phyloP scores from a whole-genome alignment of 495 filamentous ascomycete species.

The Penicillium dipodomyicola region DNA sequence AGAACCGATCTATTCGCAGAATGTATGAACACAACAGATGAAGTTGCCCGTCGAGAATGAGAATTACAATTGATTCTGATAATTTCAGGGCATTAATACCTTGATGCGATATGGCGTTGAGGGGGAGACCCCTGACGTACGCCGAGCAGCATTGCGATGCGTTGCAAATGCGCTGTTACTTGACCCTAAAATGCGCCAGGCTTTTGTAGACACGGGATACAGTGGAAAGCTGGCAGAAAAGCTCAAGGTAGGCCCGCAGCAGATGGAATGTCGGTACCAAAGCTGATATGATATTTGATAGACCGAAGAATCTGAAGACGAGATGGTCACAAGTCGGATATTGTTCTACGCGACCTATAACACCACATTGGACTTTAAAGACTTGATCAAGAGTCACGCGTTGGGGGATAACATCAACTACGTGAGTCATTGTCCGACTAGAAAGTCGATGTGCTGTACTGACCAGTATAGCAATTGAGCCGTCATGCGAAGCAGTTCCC shows the following conservation, averaged over 20 bases:
- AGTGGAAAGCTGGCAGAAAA: slow-evolving; percentile 65
- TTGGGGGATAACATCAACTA: slow-evolving; percentile 67
- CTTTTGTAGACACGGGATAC: slow-evolving; percentile 77
- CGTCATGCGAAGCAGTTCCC: slow-evolving; percentile 64
- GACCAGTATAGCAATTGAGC: slow-evolving; percentile 55
- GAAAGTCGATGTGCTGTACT: slow-evolving; percentile 15
- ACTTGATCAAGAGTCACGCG: slow-evolving; percentile 65
- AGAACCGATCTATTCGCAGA: slow-evolving; percentile 67
- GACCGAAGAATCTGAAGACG: slow-evolving; percentile 77
- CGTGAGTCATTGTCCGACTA: slow-evolving; percentile 32
- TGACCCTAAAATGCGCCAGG: slow-evolving; percentile 65
- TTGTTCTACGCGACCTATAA: slow-evolving; percentile 85
- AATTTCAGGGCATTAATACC: slow-evolving; percentile 66
- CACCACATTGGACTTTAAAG: slow-evolving; percentile 64
- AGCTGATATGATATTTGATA: slow-evolving; percentile 20
- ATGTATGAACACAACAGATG: neutral
- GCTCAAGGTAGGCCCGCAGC: slow-evolving; percentile 54
- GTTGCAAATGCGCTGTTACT: slow-evolving; percentile 86
- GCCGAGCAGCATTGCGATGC: slow-evolving; percentile 76
- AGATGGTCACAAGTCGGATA: slow-evolving; percentile 81
- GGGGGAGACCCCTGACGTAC: slow-evolving; percentile 55
- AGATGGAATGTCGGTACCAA: neutral
- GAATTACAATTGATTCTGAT: slow-evolving; percentile 19
- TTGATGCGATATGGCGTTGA: slow-evolving; percentile 71
- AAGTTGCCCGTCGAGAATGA: neutral